Base-by-base conservation (phyloP, 2,329 filamentous ascomycete species). In the Colletotrichum liaoningense region DNA sequence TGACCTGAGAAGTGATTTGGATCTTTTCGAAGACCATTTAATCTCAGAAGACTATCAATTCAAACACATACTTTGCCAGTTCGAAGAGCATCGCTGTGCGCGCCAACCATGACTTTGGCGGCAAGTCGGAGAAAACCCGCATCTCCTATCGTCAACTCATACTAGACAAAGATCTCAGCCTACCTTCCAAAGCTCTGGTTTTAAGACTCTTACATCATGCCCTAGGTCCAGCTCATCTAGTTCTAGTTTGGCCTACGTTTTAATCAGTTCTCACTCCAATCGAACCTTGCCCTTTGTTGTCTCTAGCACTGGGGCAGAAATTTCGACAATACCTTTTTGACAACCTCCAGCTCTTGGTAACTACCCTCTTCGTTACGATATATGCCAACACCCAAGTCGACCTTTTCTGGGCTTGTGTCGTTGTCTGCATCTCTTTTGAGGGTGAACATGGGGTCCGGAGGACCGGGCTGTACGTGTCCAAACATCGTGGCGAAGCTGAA, bases 401-500 rank as follows among this genome's bases (percentile, higher is more conserved):
- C 79, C 66, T 83, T 83, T 16, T 77, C 66, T 0, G 78, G 76
- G 16, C 72, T 76, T 1, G 59, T 67, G 49, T 83, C 82, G 26
- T 70, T 76, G 38, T 81, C 79, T 6, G 79, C 78, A n/a, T 74
- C 73, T 9, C 76, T 76, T 66, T 81, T 82, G n/a, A 83, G 76
- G 14, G 74, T 71, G 65, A 77, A 82, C 76, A 83, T 82, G 12
- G 78, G 77, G 63, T 84, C 82, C 14, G 73, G 71, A n/a, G 54
- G 54, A 6, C 67, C 67, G 16, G 67, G 35, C 38, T 69, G 79
- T 33, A 90, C 73, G 77, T 89, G 87, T 73, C 84, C 87, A 64
- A 83, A 88, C 88, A 66, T 70, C 2, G 55, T 70, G 46, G 6
- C 63, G 3, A 24, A 59, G 24, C 6, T 46, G 38, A 14, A 24